These are phyloP conservation scores for Ophiostoma tasmaniense DNA, from an alignment of 2,329 filamentous ascomycete species.

Conservation along the genomic window DNA sequence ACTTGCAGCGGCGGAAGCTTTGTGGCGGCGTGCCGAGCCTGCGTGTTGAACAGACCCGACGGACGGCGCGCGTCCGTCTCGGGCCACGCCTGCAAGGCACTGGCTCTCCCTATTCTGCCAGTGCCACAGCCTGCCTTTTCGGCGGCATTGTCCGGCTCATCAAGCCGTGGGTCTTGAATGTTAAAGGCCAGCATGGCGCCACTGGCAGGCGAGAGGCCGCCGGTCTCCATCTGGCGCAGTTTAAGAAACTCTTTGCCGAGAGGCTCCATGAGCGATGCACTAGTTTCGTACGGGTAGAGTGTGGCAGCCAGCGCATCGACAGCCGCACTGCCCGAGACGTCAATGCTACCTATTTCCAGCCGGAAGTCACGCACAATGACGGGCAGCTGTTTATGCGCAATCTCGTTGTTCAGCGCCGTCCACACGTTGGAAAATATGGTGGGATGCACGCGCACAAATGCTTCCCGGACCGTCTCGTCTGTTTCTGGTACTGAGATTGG, in stretches of 20 bases:
- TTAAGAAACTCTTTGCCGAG: slow-evolving; percentile 42
- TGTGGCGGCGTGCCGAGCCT: slow-evolving; percentile 55
- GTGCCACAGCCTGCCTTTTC: slow-evolving; percentile 20
- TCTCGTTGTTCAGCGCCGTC: slow-evolving; percentile 49
- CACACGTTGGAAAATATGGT: slow-evolving; percentile 66
- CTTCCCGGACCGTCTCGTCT: slow-evolving; percentile 6
- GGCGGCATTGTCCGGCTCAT: slow-evolving; percentile 50
- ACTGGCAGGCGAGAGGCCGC: slow-evolving; percentile 59
- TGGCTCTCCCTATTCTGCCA: slow-evolving; percentile 51
- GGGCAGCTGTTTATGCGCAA: slow-evolving; percentile 50
- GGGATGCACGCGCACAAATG: slow-evolving; percentile 53
- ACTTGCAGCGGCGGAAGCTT: slow-evolving; percentile 66
- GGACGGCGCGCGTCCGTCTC: slow-evolving; percentile 31
- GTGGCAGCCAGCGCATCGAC: slow-evolving; percentile 68
- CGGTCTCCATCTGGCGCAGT: slow-evolving; percentile 51
- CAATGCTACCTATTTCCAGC: slow-evolving; percentile 56
- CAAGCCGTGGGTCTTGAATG: slow-evolving; percentile 69
- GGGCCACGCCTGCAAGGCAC: slow-evolving; percentile 37
- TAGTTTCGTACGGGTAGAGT: slow-evolving; percentile 44
- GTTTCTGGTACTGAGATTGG: neutral
- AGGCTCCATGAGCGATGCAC: slow-evolving; percentile 26
- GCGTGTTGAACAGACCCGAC: slow-evolving; percentile 58
- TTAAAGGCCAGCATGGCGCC: slow-evolving; percentile 65
- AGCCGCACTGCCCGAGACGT: slow-evolving; percentile 58
- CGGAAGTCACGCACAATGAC: slow-evolving; percentile 60